These are phyloP conservation scores for Eucalyptus decipiens DNA, from an alignment of 345 rosid species.

Conservation along the genomic window DNA sequence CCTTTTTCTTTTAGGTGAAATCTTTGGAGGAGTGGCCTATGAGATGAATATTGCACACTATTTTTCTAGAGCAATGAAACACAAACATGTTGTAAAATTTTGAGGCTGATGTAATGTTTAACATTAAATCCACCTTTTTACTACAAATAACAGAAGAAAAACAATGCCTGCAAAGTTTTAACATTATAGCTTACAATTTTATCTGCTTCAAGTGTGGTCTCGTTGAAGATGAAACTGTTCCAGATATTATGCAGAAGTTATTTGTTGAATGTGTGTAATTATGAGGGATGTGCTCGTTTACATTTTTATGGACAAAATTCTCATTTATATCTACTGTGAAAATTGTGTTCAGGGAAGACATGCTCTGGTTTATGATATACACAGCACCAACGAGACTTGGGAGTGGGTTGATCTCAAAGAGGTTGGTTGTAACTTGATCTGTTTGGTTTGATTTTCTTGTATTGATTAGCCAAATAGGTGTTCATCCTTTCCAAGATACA, in stretches of 20 bases:
- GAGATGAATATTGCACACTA: neutral
- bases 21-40: neutral
- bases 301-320: neutral
- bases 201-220: neutral
- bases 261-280: neutral
- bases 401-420: constrained; percentile 97
- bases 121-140: neutral
- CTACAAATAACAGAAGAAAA: neutral
- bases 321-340: neutral
- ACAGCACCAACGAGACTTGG: constrained; percentile 63
- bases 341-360: constrained; percentile 62
- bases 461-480: neutral
- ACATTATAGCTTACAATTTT: neutral
- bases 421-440: constrained; percentile 7
- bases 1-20: neutral
- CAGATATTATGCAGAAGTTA: neutral
- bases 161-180: neutral
- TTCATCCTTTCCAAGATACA: neutral
- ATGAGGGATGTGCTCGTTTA: neutral
- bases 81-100: neutral
- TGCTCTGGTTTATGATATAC: constrained; percentile 80
- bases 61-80: neutral
- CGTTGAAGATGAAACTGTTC: neutral
- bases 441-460: neutral
- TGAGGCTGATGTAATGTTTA: neutral